Evolutionary conservation across 108 stramenopile species (phyloP), one percentile per base, ranked within the genome.

Genomic region (Stephanodiscus triporus): DNA sequence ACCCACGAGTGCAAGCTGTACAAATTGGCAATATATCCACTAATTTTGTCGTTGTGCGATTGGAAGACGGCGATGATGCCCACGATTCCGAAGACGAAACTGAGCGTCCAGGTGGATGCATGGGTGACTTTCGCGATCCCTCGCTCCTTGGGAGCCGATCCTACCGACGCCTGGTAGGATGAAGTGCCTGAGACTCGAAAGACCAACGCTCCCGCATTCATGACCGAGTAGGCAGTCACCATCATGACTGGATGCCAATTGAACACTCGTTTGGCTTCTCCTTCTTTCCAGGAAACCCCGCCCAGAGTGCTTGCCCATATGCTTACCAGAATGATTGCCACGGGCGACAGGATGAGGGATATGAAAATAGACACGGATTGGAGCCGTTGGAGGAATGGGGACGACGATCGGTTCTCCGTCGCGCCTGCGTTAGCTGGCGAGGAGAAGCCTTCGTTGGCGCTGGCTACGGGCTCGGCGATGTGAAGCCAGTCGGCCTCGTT

Each of bases 191-290:
- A 75, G 23, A 73, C 64, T 69, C 84, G 68, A 78, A 90, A 93
- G 27, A 77, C 73, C 16, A 93, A 49, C 19, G 73, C 58, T 24
- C 86, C 83, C 26, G 85, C 76, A 49, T 88, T 90, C 88, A 93
- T 88, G 64, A 91, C 70, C 8, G 73, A 71, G 72, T 88, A 91
- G 66, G 86, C 78, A 13, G 72, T 43, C 26, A 87, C 74, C 92
- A 93, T 93, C 14, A 88, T 50, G 19, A 93, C 68, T 13, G 90
- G 89, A 87, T 93, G 92, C 84, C 86, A 91, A 71, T 91, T 91
- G 82, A 93, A 93, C 34, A 88, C 88, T n/a, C 66, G 71, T 54
- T 86, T 86, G 59, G 83, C 68, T 63, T 88, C 82, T 20, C 84
- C 82, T 30, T 67, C 45, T 22, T 37, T 58, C 86, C 86, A 89